phyloP scores from a whole-genome alignment of 2,329 filamentous ascomycete species.

The Fusarium redolens region DNA sequence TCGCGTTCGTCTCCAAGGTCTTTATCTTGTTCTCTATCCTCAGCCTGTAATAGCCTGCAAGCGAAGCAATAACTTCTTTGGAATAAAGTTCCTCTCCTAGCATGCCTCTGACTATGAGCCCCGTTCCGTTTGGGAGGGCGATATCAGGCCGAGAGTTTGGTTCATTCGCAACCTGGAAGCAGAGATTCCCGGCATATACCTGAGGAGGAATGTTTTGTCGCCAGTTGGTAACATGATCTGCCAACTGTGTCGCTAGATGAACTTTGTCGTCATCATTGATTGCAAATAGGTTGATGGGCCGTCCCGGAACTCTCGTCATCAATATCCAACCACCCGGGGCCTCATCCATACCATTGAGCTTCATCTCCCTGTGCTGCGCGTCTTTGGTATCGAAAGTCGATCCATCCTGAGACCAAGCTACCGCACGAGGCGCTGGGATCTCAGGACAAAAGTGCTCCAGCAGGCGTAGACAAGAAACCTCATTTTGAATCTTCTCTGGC shows the following conservation, averaged over 20 bases:
- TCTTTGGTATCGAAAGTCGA: not conserved
- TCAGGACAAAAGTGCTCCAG: not conserved
- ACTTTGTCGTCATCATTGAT: not conserved
- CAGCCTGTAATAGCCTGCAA: not conserved
- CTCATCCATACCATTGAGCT: fast-evolving
- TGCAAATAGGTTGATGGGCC: not conserved
- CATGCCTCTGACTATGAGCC: not conserved
- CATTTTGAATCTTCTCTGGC: constrained; percentile 6
- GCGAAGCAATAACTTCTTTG: fast-evolving
- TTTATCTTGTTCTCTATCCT: not conserved
- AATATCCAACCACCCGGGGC: constrained; percentile 1
- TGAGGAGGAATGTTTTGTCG: not conserved
- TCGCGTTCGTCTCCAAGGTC: not conserved
- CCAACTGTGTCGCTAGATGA: not conserved
- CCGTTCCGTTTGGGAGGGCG: no score
- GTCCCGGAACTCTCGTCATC: not conserved
- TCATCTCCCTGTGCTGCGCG: fast-evolving
- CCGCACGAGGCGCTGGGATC: not conserved
- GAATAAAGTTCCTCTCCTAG: not conserved
- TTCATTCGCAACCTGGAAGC: not conserved
- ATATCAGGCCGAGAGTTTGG: no score
- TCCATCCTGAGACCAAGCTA: constrained; percentile 23
- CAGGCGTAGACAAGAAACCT: constrained; percentile 8
- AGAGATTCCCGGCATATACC: not conserved
- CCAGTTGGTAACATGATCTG: constrained; percentile 1